phyloP scores from a whole-genome alignment of 331 rosid genomes.

The Phaseolus coccineus region DNA sequence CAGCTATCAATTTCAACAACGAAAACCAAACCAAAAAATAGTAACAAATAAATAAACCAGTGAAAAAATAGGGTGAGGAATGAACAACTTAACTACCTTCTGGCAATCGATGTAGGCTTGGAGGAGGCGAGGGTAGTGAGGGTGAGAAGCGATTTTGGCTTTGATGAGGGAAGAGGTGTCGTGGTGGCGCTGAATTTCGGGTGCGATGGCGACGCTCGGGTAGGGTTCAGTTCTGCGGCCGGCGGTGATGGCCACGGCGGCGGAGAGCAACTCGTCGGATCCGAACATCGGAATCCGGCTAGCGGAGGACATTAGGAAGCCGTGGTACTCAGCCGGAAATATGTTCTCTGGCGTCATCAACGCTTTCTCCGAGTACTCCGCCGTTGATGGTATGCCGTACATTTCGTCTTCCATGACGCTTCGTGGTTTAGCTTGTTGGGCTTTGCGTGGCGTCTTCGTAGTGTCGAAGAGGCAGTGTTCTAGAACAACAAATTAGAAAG shows the following conservation, averaged over 20 bases:
- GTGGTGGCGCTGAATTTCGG: constrained; percentile 57
- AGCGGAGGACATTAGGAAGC: constrained; percentile 53
- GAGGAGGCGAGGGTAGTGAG: constrained; percentile 80
- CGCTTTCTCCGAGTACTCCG: constrained; percentile 66
- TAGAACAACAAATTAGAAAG: constrained; percentile 34
- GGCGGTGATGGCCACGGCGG: constrained; percentile 52
- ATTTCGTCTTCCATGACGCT: constrained; percentile 74
- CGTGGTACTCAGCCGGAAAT: constrained; percentile 67
- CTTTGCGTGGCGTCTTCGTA: background rate
- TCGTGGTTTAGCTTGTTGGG: background rate
- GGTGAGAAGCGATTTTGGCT: constrained; percentile 82
- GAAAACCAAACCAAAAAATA: background rate
- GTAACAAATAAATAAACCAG: background rate
- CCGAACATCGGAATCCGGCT: constrained; percentile 71
- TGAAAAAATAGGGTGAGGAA: background rate
- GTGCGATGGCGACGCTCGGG: constrained; percentile 6
- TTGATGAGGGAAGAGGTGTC: constrained; percentile 61
- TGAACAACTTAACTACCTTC: constrained; percentile 57
- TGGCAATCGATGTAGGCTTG: constrained; percentile 87
- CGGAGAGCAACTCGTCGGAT: constrained; percentile 71
- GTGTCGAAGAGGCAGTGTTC: constrained; percentile 4
- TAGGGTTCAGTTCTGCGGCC: constrained; percentile 35
- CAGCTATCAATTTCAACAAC: background rate
- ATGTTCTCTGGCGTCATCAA: constrained; percentile 83
- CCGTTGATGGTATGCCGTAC: constrained; percentile 60